phyloP scores from a whole-genome alignment of 306 rosid species.

The Pachyrhizus erosus region DNA sequence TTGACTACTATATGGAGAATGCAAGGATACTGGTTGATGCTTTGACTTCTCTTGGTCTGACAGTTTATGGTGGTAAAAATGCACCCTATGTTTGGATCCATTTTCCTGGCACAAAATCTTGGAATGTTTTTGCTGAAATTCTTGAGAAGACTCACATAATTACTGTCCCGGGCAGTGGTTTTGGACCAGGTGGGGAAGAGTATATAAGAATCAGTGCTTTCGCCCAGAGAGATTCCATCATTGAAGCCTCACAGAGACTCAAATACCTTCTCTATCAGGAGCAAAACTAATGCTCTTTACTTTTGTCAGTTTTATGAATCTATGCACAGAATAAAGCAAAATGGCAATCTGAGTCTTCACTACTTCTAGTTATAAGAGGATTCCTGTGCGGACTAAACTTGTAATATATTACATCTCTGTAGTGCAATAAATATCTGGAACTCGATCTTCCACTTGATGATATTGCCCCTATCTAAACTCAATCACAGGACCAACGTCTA shows the following conservation, averaged over 20 bases:
- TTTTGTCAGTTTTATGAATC: slow-evolving; percentile 25
- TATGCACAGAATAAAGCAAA: slow-evolving; percentile 37
- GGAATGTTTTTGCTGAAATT: slow-evolving; percentile 67
- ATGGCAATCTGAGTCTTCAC: slow-evolving; percentile 15
- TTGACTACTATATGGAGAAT: slow-evolving; percentile 68
- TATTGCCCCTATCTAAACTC: neutral
- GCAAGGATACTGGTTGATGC: slow-evolving; percentile 66
- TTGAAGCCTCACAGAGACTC: slow-evolving; percentile 65
- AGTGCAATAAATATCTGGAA: slow-evolving; percentile 23
- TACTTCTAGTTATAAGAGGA: slow-evolving; percentile 19
- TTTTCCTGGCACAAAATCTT: slow-evolving; percentile 74
- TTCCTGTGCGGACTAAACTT: neutral
- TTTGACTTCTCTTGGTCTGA: slow-evolving; percentile 63
- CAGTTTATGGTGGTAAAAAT: slow-evolving; percentile 67
- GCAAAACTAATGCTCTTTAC: slow-evolving; percentile 22
- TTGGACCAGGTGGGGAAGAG: slow-evolving; percentile 75
- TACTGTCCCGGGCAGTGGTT: slow-evolving; percentile 71
- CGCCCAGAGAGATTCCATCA: slow-evolving; percentile 56
- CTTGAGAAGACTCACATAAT: slow-evolving; percentile 73
- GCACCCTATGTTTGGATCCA: slow-evolving; percentile 83
- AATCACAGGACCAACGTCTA: neutral
- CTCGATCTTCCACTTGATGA: slow-evolving; percentile 24
- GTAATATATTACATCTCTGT: neutral
- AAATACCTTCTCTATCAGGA: slow-evolving; percentile 44
- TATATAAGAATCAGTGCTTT: slow-evolving; percentile 64